Evolutionary conservation across 768 basidiomycete species (phyloP), one percentile per base, ranked within the genome.

Genomic region (Leucosporidium creatinivorum): DNA sequence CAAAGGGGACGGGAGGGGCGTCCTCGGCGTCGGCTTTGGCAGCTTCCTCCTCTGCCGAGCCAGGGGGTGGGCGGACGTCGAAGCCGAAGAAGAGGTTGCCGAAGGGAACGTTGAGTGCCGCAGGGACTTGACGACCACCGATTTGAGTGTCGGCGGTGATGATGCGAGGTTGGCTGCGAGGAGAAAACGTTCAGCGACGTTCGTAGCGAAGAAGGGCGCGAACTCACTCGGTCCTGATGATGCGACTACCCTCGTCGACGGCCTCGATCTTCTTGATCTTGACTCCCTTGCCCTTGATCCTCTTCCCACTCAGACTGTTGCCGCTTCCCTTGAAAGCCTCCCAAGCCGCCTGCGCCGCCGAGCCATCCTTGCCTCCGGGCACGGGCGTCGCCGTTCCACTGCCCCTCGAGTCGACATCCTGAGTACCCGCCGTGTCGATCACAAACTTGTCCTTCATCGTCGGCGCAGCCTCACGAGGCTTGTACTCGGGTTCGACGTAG

Each of bases 1-100:
- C 81, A 76, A 89, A 90, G 6, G 65, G 65, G 28, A 61, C 61
- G 10, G 49, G 49, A 13, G 54, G 62, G 10, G 65, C 68, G 18
- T 62, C 47, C 39, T 25, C 63, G 10, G 65, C 67, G 1, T 69
- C 73, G 25, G 39, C 73, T 56, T n/a, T 61, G 69, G 69, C 76
- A 70, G 66, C 71, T 59, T 62, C 65, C 44, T 30, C 79, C 74
- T 65, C 70, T 2, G 59, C 58, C 19, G 65, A 64, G 47, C 80
- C 79, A 33, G 76, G 80, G 0, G 70, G 70, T 3, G 70, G 70
- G 1, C 66, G 65, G 88, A 89, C 84, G 67, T 89, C 88, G 80
- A 88, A 99, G 15, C 96, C 96, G 75, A 99, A 98, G 82, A 99
- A 99, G 25, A 99, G 82, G 72, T 96, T 88, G 18, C 96, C 96